Base-by-base conservation (phyloP, 2,329 filamentous ascomycete genomes). In the Fusarium nodosum region DNA sequence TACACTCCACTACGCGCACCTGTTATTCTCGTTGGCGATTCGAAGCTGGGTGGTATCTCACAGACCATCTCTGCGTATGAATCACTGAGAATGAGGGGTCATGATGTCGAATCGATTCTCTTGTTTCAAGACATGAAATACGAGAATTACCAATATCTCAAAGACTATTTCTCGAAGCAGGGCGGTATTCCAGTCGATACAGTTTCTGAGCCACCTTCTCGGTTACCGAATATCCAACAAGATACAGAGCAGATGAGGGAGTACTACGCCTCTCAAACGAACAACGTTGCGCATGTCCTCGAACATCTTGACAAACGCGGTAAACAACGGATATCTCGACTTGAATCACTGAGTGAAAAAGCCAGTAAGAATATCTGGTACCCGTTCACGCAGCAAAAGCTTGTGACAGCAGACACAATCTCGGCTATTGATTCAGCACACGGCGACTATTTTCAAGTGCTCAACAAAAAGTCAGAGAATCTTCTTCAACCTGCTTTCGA, bases 61-160 rank as follows among this genome's bases (percentile, higher is more conserved):
- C 86, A 91, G 8, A 93, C 93, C 0, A 92, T 97, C 44, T 90
- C 91, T 0, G 92, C 93, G 0, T 94, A 89, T 69, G 93, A 97
- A 78, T 93, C 91, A 2, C 82, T 97, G 2, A 84, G 87, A 48
- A 80, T 95, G n/a, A 86, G 93, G 20, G 93, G 93, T 3, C 94
- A 95, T 72, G 91, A 95, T 68, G 83, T 97, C 11, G 87, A 90
- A 61, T 85, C 86, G 0, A 84, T 96, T 0, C 76, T 94, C 1
- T 78, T 95, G 13, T 94, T 97, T 74, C 79, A 86, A 15, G 86
- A 93, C 42, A 81, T 84, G 0, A 82, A 84, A 36, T 93, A 93
- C 69, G 82, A 87, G 57, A 95, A 95, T 66, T 84, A 90, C 50
- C 79, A 81, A 5, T 95, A 93, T 72, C 80, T 96, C 2, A 79